Base-by-base conservation (phyloP, 2,329 filamentous ascomycete genomes). In the Epichloe baconii region DNA sequence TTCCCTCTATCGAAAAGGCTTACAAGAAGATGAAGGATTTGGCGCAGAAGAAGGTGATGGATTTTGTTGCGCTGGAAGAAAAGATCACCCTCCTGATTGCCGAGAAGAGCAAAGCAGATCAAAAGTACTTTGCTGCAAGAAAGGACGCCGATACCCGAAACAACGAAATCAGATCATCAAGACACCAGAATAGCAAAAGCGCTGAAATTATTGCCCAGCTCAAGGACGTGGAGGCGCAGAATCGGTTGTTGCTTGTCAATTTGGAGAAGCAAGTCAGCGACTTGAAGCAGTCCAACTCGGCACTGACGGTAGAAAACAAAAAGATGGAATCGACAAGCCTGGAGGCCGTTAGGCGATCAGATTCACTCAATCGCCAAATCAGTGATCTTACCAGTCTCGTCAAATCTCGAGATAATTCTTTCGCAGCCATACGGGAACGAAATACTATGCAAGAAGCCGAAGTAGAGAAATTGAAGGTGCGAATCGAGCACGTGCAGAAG, bases 71-170 rank as follows among this genome's bases (percentile, higher is more conserved):
- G 4, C 72, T 88, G 62, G 90, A 97, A 68, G 89, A 95, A 52
- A 86, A 85, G 55, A 74, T 91, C 38, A 71, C 80, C 17, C 74
- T 86, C 23, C 71, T 94, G 19, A 80, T 80, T 41, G 87, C 88
- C 0, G 89, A 98, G 68, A 98, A 98, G 71, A 83, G 85, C 57
- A 97, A 96, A 68, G 91, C 91, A 1, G 93, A 98, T 62, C 91
- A 97, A 63, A 97, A 97, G 68, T 98, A 95, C 65, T 97, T 97
- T 66, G 88, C 87, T 1, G 88, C 90, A 8, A 89, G 95, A 75
- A 96, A 95, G 65, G 85, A 90, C 58, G 94, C 91, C 62, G 91
- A 97, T 62, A 83, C 86, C 44, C 79, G 88, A 48, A 85, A 89
- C 52, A 76, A 79, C 53, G 91, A 97, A 68, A 83, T 94, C 45